Evolutionary conservation across 1,284 basidiomycete species (phyloP).

Genomic region (Coniferiporia weirii): DNA sequence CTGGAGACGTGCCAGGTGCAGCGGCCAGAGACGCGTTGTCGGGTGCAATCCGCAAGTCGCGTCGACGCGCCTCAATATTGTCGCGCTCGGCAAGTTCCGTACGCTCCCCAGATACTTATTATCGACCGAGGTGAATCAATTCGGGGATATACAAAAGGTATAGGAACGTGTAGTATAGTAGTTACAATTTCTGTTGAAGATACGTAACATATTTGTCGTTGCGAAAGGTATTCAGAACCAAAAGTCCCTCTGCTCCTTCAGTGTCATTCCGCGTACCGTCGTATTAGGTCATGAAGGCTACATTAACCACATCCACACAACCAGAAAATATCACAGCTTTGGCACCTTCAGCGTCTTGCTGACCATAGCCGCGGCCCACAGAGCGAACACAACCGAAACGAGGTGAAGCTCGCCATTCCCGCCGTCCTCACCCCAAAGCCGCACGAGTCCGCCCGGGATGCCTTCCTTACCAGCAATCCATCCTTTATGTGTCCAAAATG

Average conservation of each 20-base stretch:
- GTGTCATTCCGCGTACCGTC: neutral
- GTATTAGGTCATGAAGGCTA: slow-evolving; percentile 3
- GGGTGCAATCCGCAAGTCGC: neutral
- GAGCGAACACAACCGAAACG: slow-evolving; percentile 65
- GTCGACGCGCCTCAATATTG: neutral
- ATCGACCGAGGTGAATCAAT: neutral
- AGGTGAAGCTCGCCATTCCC: slow-evolving; percentile 80
- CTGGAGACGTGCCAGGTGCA: neutral
- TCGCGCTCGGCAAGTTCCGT: neutral
- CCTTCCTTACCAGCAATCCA: slow-evolving; percentile 76
- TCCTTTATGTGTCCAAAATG: slow-evolving; percentile 79
- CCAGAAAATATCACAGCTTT: slow-evolving; percentile 45
- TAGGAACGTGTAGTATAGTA: neutral
- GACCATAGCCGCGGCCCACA: slow-evolving; percentile 92
- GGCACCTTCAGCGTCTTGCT: slow-evolving; percentile 88
- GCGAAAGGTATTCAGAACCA: neutral
- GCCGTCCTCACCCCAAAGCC: slow-evolving; percentile 65
- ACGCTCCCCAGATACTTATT: neutral
- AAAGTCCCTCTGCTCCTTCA: neutral
- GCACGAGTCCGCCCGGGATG: slow-evolving; percentile 70
- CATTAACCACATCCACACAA: neutral
- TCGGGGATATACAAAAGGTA: neutral
- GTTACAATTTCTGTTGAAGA: slow-evolving; percentile 5
- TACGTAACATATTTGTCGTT: neutral
- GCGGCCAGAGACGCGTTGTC: slow-evolving; percentile 9